Evolutionary conservation across 2,329 filamentous ascomycete genomes (phyloP).

Genomic region (Intubia oerlemansii): DNA sequence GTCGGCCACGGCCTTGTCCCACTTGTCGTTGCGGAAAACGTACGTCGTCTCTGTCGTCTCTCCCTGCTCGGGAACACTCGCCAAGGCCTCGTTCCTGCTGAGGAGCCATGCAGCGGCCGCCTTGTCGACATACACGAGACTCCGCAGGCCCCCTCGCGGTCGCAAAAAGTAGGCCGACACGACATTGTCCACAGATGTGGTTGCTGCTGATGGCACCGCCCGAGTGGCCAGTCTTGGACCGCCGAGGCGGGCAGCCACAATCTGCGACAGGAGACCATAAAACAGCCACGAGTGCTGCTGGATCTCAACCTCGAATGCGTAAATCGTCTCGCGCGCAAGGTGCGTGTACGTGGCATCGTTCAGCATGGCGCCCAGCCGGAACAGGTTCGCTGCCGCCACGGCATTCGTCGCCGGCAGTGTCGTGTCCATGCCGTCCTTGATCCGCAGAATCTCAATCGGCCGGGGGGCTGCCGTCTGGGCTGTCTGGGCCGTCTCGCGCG

Average conservation of each 20-base stretch:
- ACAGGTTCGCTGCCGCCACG: conserved; percentile 68
- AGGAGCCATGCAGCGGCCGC: conserved; percentile 6
- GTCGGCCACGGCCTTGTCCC: no score
- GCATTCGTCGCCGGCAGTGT: conserved; percentile 81
- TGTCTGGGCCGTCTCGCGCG: conserved; percentile 22
- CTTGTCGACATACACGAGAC: conserved; percentile 7
- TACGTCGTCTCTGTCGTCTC: no score
- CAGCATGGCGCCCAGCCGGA: conserved; percentile 45
- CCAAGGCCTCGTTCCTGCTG: conserved; percentile 9
- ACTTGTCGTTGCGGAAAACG: no score
- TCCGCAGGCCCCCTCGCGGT: conserved; percentile 12
- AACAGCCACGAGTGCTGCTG: conserved; percentile 88
- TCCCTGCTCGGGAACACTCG: no score
- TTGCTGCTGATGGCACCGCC: conserved; percentile 3
- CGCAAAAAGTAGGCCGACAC: conserved; percentile 8
- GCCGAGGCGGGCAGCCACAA: conserved; percentile 57
- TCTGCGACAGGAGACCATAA: conserved; percentile 52
- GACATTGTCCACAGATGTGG: conserved; percentile 4
- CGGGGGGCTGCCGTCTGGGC: conserved; percentile 10
- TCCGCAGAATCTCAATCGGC: conserved; percentile 54
- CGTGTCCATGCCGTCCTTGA: conserved; percentile 92
- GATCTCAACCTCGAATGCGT: conserved; percentile 78
- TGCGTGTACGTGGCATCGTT: conserved; percentile 24
- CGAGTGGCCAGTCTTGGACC: no score
- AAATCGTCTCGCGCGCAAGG: conserved; percentile 51